A percentile compares a stretch with the other conserved stretches of the same genome.
These are phyloP conservation scores for Aspergillus egyptiacus DNA, from an alignment of 495 filamentous ascomycete species.

Conservation along the genomic window DNA sequence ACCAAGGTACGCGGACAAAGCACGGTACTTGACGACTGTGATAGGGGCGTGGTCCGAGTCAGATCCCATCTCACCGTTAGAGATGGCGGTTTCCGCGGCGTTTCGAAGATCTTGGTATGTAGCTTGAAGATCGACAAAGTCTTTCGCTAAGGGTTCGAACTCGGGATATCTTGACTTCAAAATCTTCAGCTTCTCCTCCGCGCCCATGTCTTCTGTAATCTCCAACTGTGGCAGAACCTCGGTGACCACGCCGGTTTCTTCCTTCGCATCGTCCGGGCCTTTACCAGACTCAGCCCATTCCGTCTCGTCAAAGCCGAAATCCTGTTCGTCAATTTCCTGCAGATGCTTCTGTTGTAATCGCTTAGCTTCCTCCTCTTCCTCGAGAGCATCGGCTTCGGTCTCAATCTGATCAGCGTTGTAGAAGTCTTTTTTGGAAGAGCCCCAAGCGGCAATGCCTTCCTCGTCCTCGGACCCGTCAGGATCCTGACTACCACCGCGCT, in stretches of 20 bases:
- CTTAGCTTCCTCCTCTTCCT: slow-evolving; percentile 85
- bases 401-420: slow-evolving; percentile 87
- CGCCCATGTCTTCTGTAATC: slow-evolving; percentile 70
- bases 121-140: slow-evolving; percentile 67
- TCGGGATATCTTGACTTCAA: slow-evolving; percentile 81
- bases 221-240: slow-evolving; percentile 78
- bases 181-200: slow-evolving; percentile 69
- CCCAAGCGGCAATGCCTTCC: slow-evolving; percentile 76
- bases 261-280: slow-evolving; percentile 27
- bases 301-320: slow-evolving; percentile 85
- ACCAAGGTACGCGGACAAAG: slow-evolving; percentile 77
- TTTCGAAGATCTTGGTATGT: slow-evolving; percentile 51
- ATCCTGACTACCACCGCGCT: slow-evolving; percentile 19
- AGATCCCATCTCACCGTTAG: slow-evolving; percentile 26
- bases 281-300: slow-evolving; percentile 63
- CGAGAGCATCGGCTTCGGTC: slow-evolving; percentile 84
- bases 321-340: slow-evolving; percentile 75
- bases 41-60: slow-evolving; percentile 32
- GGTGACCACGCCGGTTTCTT: slow-evolving; percentile 55
- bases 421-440: slow-evolving; percentile 79
- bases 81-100: slow-evolving; percentile 50
- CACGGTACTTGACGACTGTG: slow-evolving; percentile 64
- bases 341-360: slow-evolving; percentile 85
- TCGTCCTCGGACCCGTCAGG: slow-evolving; percentile 47
- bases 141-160: slow-evolving; percentile 76